These are phyloP conservation scores for Microbotryum intermedium DNA, from an alignment of 1,284 basidiomycete species.

Conservation along the genomic window DNA sequence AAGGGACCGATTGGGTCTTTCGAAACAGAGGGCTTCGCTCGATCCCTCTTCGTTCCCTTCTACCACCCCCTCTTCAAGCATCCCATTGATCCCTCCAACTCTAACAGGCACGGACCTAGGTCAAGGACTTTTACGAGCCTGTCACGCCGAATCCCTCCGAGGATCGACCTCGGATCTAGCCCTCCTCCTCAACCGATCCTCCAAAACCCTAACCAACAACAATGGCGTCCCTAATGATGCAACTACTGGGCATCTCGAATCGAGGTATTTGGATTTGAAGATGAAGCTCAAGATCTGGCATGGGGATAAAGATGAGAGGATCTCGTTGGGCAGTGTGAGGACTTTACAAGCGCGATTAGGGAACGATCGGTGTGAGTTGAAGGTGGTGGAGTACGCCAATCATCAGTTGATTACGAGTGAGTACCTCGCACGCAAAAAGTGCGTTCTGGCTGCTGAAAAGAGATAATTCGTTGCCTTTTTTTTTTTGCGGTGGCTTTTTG, in stretches of 20 bases:
- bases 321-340: slow-evolving; percentile 69
- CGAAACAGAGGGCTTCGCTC: no score
- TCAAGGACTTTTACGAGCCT: slow-evolving; percentile 78
- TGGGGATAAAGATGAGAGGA: slow-evolving; percentile 84
- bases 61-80: no score
- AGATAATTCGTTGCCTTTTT: no score
- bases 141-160: slow-evolving; percentile 83
- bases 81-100: neutral
- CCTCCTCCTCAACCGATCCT: slow-evolving; percentile 75
- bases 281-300: slow-evolving; percentile 84
- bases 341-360: slow-evolving; percentile 82
- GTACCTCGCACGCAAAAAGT: no score
- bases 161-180: slow-evolving; percentile 85
- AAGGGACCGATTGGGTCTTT: no score
- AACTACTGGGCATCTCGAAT: no score
- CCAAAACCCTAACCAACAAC: no score
- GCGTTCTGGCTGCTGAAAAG: no score
- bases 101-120: slow-evolving; percentile 36
- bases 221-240: no score
- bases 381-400: slow-evolving; percentile 75
- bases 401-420: slow-evolving; percentile 80
- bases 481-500: no score
- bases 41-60: neutral
- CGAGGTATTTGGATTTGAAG: slow-evolving; percentile 53
- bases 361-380: slow-evolving; percentile 66